These are phyloP conservation scores for Cladosporium halotolerans DNA, from an alignment of 2,329 filamentous ascomycete species.

Conservation along the genomic window DNA sequence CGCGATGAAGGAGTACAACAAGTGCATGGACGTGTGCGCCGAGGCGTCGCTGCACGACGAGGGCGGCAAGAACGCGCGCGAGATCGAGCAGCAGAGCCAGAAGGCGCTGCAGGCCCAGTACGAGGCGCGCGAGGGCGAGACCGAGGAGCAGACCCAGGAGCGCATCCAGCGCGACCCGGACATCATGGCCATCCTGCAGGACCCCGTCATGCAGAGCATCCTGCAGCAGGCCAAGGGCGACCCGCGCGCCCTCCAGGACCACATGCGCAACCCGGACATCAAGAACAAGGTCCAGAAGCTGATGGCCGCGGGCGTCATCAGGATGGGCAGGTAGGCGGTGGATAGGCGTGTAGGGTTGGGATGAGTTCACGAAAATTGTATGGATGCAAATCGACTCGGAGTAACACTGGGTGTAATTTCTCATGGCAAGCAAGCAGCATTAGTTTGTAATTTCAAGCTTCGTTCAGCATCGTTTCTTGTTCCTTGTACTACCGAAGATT, in stretches of 20 bases:
- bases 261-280: constrained; percentile 89
- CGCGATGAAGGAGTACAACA: constrained; percentile 97
- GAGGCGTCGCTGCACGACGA: constrained; percentile 74
- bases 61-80: constrained; percentile 72
- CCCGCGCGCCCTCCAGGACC: constrained; percentile 86
- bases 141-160: constrained; percentile 87
- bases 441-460: too few species aligned
- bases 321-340: constrained; percentile 24
- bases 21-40: constrained; percentile 81
- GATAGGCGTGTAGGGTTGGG: neutral
- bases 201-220: constrained; percentile 96
- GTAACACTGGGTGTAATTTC: too few species aligned
- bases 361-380: too few species aligned
- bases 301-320: constrained; percentile 83
- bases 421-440: too few species aligned
- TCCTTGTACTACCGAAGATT: too few species aligned
- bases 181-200: constrained; percentile 88
- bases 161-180: constrained; percentile 60
- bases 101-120: constrained; percentile 91
- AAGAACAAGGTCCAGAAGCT: constrained; percentile 89
- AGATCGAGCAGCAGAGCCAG: constrained; percentile 90
- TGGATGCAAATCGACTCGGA: too few species aligned
- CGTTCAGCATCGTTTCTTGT: too few species aligned
- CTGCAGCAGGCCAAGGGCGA: constrained; percentile 94
- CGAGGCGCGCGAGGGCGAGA: constrained; percentile 79